phyloP scores from a whole-genome alignment of 257 asterid species.

The Ophiorrhiza pumila region DNA sequence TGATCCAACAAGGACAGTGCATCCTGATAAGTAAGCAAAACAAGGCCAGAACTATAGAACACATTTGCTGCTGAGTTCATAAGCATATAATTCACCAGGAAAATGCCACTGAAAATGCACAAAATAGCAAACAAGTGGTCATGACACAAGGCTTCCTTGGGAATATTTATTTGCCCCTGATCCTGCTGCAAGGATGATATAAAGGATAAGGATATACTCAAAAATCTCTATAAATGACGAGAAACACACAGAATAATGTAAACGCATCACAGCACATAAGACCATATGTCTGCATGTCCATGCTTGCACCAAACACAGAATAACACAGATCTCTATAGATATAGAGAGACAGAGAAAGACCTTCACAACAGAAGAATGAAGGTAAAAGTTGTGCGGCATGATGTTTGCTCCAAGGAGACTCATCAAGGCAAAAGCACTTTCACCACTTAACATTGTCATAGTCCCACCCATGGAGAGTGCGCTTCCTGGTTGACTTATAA shows the following conservation, averaged over 20 bases:
- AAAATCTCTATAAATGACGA: not conserved
- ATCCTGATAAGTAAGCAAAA: constrained; percentile 73
- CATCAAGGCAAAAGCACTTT: constrained; percentile 81
- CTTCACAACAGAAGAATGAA: constrained; percentile 92
- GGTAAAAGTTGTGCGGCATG: constrained; percentile 93
- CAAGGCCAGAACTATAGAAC: constrained; percentile 61
- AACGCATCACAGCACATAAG: not conserved
- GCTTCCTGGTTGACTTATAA: constrained; percentile 57
- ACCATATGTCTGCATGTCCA: not conserved
- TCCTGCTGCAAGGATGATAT: constrained; percentile 53
- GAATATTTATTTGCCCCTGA: constrained; percentile 37
- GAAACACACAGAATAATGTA: not conserved
- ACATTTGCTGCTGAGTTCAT: constrained; percentile 70
- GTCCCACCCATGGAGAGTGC: constrained; percentile 56
- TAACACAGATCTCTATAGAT: not conserved
- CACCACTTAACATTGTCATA: constrained; percentile 67
- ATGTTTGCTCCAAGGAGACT: constrained; percentile 91
- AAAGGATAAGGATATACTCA: not conserved
- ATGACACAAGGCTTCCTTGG: constrained; percentile 58
- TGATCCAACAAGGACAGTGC: constrained; percentile 84
- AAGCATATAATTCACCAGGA: constrained; percentile 62
- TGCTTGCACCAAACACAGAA: not conserved
- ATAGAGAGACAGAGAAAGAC: constrained; percentile 37
- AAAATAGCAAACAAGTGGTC: constrained; percentile 82
- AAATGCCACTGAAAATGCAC: constrained; percentile 79